These are phyloP conservation scores for Polygonum aviculare DNA, from an alignment of 148 eudicot species.

Conservation along the genomic window DNA sequence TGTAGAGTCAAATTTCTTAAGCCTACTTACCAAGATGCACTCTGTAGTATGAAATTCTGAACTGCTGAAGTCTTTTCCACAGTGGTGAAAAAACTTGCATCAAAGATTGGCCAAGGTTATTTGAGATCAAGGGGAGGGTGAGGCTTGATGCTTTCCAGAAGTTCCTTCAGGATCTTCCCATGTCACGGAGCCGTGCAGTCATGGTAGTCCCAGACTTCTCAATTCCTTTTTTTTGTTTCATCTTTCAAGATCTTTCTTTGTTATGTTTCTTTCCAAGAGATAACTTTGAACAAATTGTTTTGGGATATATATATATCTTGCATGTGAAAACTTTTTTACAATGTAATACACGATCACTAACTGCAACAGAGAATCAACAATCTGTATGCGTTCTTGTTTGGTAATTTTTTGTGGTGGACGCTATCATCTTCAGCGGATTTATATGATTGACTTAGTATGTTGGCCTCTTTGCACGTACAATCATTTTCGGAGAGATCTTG, in stretches of 20 bases:
- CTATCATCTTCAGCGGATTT: neutral
- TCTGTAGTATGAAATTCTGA: neutral
- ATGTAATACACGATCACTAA: neutral
- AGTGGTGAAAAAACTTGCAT: constrained; percentile 80
- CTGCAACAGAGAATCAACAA: neutral
- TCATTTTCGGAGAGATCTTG: neutral
- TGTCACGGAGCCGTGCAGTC: constrained; percentile 90
- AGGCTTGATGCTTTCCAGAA: constrained; percentile 83
- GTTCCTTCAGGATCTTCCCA: constrained; percentile 82
- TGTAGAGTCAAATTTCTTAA: neutral
- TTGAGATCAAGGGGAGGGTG: constrained; percentile 92
- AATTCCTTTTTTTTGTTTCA: neutral
- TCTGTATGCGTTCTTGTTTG: neutral
- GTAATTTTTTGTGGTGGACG: neutral
- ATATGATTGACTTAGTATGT: neutral
- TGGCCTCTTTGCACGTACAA: neutral
- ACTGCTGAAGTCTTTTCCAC: constrained; percentile 14
- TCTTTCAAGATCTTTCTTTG: neutral
- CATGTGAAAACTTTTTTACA: neutral
- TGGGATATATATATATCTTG: neutral
- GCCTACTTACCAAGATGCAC: neutral
- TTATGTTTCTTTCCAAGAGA: neutral
- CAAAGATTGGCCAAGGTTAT: constrained; percentile 64
- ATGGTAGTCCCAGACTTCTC: constrained; percentile 50
- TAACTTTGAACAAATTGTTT: neutral